These are phyloP conservation scores for Achaetomiella virescens DNA, from an alignment of 495 filamentous ascomycete genomes.

Conservation along the genomic window DNA sequence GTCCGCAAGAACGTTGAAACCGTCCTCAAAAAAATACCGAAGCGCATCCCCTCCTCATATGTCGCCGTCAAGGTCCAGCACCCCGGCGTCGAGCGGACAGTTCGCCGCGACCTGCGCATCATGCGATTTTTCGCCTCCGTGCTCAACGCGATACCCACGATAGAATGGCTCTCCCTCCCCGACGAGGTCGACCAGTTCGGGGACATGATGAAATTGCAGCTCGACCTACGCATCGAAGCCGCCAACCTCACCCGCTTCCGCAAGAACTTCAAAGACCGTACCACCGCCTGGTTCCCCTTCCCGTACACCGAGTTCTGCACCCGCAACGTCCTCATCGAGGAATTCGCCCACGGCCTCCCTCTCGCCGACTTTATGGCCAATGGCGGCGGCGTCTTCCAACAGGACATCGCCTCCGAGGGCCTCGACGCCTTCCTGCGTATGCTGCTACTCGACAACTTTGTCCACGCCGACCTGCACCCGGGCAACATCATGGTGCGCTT, in stretches of 20 bases:
- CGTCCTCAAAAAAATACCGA: constrained; percentile 76
- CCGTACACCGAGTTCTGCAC: constrained; percentile 89
- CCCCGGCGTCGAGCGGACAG: constrained; percentile 80
- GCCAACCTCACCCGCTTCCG: constrained; percentile 86
- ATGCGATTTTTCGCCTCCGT: constrained; percentile 87
- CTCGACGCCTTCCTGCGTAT: constrained; percentile 97
- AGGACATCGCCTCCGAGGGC: constrained; percentile 91
- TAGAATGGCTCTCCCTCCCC: constrained; percentile 95
- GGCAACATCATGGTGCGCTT: constrained; percentile 99
- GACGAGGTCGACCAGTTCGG: constrained; percentile 93
- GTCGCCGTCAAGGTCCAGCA: constrained; percentile 97
- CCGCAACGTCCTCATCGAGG: constrained; percentile 86
- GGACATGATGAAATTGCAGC: constrained; percentile 95
- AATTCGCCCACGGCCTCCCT: constrained; percentile 92
- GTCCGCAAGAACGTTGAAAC: constrained; percentile 77
- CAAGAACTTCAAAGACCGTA: constrained; percentile 79
- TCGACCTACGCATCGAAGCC: constrained; percentile 92
- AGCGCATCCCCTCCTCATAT: constrained; percentile 81
- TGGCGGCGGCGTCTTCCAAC: constrained; percentile 87
- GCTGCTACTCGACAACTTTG: constrained; percentile 96
- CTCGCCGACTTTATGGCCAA: constrained; percentile 82
- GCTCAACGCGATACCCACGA: constrained; percentile 84
- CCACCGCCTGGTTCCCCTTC: constrained; percentile 93
- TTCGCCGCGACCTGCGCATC: constrained; percentile 82
- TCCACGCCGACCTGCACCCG: constrained; percentile 96